phyloP scores from a whole-genome alignment of 768 basidiomycete genomes.

The Mycena kentingensis region DNA sequence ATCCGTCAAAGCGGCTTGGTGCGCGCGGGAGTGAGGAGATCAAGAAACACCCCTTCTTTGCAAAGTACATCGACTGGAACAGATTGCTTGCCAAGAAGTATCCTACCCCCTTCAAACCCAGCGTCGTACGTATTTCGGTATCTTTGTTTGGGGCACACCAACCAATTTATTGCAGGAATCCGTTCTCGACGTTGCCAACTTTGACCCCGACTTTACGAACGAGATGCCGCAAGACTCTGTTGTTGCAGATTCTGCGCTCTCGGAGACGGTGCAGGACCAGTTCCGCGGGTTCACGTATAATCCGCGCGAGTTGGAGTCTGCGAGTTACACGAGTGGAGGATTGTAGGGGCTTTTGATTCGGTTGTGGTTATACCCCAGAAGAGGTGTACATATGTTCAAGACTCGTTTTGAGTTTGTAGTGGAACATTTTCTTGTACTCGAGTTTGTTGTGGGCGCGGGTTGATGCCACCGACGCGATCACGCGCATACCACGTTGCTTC shows the following conservation, averaged over 20 bases:
- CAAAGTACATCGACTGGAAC: slow-evolving; percentile 91
- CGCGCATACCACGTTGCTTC: too few species aligned
- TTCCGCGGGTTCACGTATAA: slow-evolving; percentile 92
- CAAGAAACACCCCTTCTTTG: slow-evolving; percentile 93
- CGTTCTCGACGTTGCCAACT: slow-evolving; percentile 93
- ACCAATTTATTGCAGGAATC: slow-evolving; percentile 59
- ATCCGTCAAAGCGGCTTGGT: slow-evolving; percentile 86
- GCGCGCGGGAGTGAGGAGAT: slow-evolving; percentile 94
- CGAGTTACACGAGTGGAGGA: slow-evolving; percentile 60
- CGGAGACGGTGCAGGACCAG: slow-evolving; percentile 96
- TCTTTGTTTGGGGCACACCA: neutral
- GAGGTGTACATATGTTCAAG: too few species aligned
- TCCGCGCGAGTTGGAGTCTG: slow-evolving; percentile 83
- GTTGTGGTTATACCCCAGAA: neutral
- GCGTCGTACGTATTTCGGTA: slow-evolving; percentile 65
- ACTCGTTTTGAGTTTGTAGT: too few species aligned
- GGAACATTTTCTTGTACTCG: too few species aligned
- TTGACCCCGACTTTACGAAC: slow-evolving; percentile 96
- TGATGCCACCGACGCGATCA: too few species aligned
- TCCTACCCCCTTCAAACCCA: slow-evolving; percentile 96
- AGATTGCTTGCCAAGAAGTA: slow-evolving; percentile 92
- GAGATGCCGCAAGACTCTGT: slow-evolving; percentile 96
- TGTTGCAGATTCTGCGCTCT: slow-evolving; percentile 88
- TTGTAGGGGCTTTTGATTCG: slow-evolving; percentile 30
- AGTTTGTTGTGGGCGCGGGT: too few species aligned